These are phyloP conservation scores for Hyphopichia fennica DNA, from an alignment of 1,139 yeast genomes.

Conservation along the genomic window DNA sequence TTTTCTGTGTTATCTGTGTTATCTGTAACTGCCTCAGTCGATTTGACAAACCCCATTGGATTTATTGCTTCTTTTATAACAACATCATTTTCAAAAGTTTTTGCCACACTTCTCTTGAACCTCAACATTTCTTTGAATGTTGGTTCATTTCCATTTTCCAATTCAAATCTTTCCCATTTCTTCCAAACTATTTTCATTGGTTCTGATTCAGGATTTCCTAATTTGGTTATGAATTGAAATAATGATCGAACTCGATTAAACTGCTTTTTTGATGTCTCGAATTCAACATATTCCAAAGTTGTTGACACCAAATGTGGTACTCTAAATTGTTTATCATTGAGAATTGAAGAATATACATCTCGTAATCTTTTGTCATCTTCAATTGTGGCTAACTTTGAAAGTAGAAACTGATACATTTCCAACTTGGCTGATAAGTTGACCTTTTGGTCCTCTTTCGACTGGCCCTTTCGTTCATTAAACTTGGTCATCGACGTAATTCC, in stretches of 20 bases:
- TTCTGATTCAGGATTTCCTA: slow-evolving; percentile 18
- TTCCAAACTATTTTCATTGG: slow-evolving; percentile 47
- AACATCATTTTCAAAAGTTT: slow-evolving; percentile 35
- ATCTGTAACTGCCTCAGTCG: slow-evolving; percentile 17
- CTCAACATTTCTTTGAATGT: slow-evolving; percentile 76
- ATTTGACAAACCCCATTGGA: slow-evolving; percentile 59
- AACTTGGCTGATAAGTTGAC: slow-evolving; percentile 18
- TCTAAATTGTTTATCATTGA: slow-evolving; percentile 24
- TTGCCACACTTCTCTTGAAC: slow-evolving; percentile 43
- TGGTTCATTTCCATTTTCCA: slow-evolving; percentile 66
- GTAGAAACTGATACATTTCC: slow-evolving; percentile 18
- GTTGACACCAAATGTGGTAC: slow-evolving; percentile 29
- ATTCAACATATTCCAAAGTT: slow-evolving; percentile 39
- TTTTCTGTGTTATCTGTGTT: slow-evolving; percentile 28
- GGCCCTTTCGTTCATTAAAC: background rate
- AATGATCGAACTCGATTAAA: slow-evolving; percentile 61
- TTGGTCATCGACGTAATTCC: slow-evolving; percentile 7
- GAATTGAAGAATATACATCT: background rate
- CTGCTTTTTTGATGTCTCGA: slow-evolving; percentile 52
- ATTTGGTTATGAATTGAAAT: slow-evolving; percentile 37
- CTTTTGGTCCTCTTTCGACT: slow-evolving; percentile 1
- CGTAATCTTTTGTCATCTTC: slow-evolving; percentile 12
- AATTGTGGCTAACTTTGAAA: slow-evolving; percentile 12
- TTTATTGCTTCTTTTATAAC: slow-evolving; percentile 28
- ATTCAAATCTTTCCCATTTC: slow-evolving; percentile 74